Base-by-base conservation (phyloP, 306 rosid genomes). In the Trifolium pratense region DNA sequence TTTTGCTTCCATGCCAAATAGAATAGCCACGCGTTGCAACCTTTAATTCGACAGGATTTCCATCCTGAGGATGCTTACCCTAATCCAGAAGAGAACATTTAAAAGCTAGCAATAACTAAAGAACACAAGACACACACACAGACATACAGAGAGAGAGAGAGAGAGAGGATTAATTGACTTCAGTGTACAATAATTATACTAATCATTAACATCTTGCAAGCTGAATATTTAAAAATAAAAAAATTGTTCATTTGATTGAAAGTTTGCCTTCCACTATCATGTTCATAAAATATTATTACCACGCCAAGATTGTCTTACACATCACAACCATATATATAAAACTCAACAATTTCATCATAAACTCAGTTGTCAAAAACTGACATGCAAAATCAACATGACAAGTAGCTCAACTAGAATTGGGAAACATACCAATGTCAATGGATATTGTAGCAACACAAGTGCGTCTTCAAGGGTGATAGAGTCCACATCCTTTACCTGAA, bases 11-110 rank as follows among this genome's bases (percentile, higher is more conserved):
- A 82, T 91, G 91, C 80, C 78, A 81, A 78, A 94, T 76, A 9
- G 78, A 40, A 77, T 87, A 84, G 68, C 99, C 99, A 60, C 23
- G 51, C 83, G 63, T 84, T 25, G 86, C 82, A 58, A 88, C 79
- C 87, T 80, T 90, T 72, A 94, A 45, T 12, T 83, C 53, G 80
- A 94, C 85, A 17, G 96, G 96, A 36, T 72, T 87, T 63, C 95
- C 97, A 83, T 90, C 97, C 61, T 64, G 70, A 2, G 99, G 99
- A 86, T 94, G 99, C 23, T 80, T 68, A 51, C 99, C 99, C 99
- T 94, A 60, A 60, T 46, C 43, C 77, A 73, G 49, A 82, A 60
- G 81, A 8, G n/a, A 75, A 66, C 59, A 80, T 72, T 23, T 59
- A 75, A 3, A 78, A 48, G 51, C 56, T 49, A 62, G 65, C 60